A percentile compares a stretch with the other conserved stretches of the same genome.
Conservation (phyloP, 805 yeast genomes). For the Yarrowia sp. region DNA sequence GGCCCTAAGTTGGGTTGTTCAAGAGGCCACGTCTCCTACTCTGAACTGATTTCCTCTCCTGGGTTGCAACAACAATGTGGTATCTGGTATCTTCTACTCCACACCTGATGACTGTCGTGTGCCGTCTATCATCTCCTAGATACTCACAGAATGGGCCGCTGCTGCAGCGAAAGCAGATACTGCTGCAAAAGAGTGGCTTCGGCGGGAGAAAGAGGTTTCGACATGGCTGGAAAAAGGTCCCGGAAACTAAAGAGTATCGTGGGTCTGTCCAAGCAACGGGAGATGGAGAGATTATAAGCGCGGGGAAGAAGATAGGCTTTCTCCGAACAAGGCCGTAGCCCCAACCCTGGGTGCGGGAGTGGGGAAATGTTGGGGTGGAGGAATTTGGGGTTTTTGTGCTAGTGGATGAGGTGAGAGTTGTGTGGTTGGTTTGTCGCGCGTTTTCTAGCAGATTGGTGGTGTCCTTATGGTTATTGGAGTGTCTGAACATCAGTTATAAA, state of each 20-base stretch:
- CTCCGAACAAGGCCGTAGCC: slow-evolving; percentile 7
- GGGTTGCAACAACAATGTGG: too few relatives aligned
- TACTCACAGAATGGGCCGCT: slow-evolving; percentile 35
- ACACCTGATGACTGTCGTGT: too few relatives aligned
- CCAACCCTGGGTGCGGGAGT: slow-evolving; percentile 18
- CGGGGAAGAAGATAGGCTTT: slow-evolving; percentile 21
- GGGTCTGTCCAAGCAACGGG: neutral
- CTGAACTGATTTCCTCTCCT: too few relatives aligned
- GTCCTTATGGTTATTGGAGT: too few relatives aligned
- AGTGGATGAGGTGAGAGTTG: neutral
- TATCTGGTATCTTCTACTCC: too few relatives aligned
- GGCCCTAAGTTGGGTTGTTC: too few relatives aligned
- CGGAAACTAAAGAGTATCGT: neutral
- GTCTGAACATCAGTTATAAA: too few relatives aligned
- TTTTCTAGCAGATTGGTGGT: too few relatives aligned
- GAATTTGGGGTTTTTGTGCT: neutral
- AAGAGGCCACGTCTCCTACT: too few relatives aligned
- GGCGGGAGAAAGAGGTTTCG: slow-evolving; percentile 18
- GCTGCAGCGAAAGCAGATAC: slow-evolving; percentile 34
- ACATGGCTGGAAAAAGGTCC: neutral
- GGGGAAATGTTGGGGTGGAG: slow-evolving; percentile 6
- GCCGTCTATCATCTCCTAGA: neutral
- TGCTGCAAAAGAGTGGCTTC: slow-evolving; percentile 28
- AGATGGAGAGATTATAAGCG: slow-evolving; percentile 16
- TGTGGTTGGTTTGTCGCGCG: too few relatives aligned